phyloP scores from a whole-genome alignment of 2,329 filamentous ascomycete species.

The Fusarium multiceps region DNA sequence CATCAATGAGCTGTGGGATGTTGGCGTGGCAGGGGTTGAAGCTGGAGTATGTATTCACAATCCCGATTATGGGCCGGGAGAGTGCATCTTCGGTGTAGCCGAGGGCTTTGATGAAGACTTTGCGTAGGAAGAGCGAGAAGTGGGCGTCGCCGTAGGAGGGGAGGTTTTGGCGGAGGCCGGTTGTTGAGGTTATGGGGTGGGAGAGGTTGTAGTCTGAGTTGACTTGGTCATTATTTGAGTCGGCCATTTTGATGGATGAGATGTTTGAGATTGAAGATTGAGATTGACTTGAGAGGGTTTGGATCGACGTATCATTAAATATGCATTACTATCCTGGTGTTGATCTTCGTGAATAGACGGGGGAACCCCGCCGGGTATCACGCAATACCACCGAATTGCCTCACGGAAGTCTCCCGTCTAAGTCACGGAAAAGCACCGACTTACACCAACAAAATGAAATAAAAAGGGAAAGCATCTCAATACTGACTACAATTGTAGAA shows the following conservation, averaged over 20 bases:
- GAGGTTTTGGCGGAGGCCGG: slow-evolving; percentile 72
- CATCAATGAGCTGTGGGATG: slow-evolving; percentile 76
- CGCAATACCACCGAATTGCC: slow-evolving; percentile 30
- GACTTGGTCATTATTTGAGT: slow-evolving; percentile 9
- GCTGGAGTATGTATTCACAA: slow-evolving; percentile 77
- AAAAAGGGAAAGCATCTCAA: too few relatives aligned
- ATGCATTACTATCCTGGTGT: slow-evolving; percentile 39
- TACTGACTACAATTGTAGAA: too few relatives aligned
- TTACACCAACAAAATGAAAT: background rate
- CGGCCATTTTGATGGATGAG: slow-evolving; percentile 23
- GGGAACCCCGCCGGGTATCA: slow-evolving; percentile 34
- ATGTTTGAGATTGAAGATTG: background rate
- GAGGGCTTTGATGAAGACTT: slow-evolving; percentile 81
- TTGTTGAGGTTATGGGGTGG: slow-evolving; percentile 59
- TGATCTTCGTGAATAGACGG: slow-evolving; percentile 29
- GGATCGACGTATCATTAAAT: slow-evolving; percentile 28
- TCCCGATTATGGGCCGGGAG: slow-evolving; percentile 76
- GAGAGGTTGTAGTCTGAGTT: slow-evolving; percentile 70
- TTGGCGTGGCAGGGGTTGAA: slow-evolving; percentile 83
- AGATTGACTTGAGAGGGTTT: background rate
- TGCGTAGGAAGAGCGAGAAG: slow-evolving; percentile 79
- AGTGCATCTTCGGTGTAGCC: slow-evolving; percentile 79
- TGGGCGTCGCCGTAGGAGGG: slow-evolving; percentile 78
- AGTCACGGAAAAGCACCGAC: background rate
- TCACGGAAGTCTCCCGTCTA: slow-evolving; percentile 1